Evolutionary conservation across 1,139 yeast genomes (phyloP).

Genomic region (Kodamaea sp.): DNA sequence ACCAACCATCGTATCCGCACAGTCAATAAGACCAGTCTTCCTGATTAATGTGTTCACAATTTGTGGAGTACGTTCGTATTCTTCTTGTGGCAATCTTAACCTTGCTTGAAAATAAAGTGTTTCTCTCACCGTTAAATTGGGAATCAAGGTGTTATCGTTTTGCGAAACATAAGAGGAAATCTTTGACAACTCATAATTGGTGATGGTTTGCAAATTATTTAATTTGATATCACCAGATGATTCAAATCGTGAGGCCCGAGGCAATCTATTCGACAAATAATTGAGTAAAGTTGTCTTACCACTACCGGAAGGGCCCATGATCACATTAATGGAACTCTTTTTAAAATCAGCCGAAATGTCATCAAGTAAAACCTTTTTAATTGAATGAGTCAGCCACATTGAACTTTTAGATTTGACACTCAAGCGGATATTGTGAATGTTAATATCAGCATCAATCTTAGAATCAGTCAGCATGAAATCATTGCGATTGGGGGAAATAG

Average conservation of each 20-base stretch:
- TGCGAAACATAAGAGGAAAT: slow-evolving; percentile 74
- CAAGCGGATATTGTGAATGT: slow-evolving; percentile 8
- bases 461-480: not conserved
- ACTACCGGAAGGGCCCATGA: slow-evolving; percentile 88
- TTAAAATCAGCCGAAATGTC: slow-evolving; percentile 55
- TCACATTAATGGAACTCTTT: slow-evolving; percentile 67
- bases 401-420: slow-evolving; percentile 2
- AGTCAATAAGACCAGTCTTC: slow-evolving; percentile 69
- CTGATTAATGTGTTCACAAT: slow-evolving; percentile 54
- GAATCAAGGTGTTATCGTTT: slow-evolving; percentile 68
- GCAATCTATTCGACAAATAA: slow-evolving; percentile 58
- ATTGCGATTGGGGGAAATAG: not conserved
- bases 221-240: slow-evolving; percentile 23
- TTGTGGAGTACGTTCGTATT: slow-evolving; percentile 27
- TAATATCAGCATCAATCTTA: slow-evolving; percentile 6
- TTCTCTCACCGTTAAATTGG: slow-evolving; percentile 73
- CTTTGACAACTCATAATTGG: slow-evolving; percentile 38
- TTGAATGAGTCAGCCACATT: not conserved
- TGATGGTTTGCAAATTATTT: slow-evolving; percentile 35
- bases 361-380: slow-evolving; percentile 33
- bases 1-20: slow-evolving; percentile 76
- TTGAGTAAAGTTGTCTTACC: slow-evolving; percentile 78
- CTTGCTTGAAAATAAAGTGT: slow-evolving; percentile 71
- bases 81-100: slow-evolving; percentile 49
- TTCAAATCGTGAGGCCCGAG: slow-evolving; percentile 35